Conservation (phyloP, 1,284 basidiomycete genomes). For the Ustilago curta region DNA sequence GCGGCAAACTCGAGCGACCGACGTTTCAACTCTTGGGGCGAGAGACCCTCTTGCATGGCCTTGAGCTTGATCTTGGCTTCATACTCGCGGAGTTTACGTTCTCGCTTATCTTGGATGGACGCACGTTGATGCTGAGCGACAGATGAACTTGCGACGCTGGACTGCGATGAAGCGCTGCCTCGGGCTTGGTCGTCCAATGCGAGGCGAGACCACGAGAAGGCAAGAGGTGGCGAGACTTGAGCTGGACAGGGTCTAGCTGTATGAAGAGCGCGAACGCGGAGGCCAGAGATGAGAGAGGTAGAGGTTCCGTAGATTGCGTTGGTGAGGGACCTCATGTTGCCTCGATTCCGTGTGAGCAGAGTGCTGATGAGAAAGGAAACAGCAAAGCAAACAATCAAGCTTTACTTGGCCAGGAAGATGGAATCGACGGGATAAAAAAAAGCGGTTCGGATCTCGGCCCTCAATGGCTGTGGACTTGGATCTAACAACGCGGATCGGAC, state of each 20-base stretch:
- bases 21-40: constrained; percentile 51
- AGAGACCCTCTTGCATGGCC: constrained; percentile 55
- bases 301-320: constrained; percentile 2
- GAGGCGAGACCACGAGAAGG: constrained; percentile 44
- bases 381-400: background rate
- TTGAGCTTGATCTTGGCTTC: constrained; percentile 60
- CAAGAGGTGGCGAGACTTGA: constrained; percentile 35
- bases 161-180: background rate
- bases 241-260: constrained; percentile 20
- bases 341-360: background rate
- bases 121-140: constrained; percentile 24
- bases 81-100: constrained; percentile 61
- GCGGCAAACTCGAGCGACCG: constrained; percentile 28
- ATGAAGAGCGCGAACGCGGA: constrained; percentile 17
- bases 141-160: background rate
- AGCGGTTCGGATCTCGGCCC: background rate
- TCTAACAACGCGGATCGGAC: background rate
- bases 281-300: constrained; percentile 16
- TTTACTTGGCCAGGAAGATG: background rate
- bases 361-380: background rate
- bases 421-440: background rate
- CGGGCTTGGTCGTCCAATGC: constrained; percentile 25
- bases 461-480: background rate
- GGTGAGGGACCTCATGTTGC: constrained; percentile 19
- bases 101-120: constrained; percentile 43